Evolutionary conservation across 257 asterid genomes (phyloP).

Genomic region (Solanum tarijense): DNA sequence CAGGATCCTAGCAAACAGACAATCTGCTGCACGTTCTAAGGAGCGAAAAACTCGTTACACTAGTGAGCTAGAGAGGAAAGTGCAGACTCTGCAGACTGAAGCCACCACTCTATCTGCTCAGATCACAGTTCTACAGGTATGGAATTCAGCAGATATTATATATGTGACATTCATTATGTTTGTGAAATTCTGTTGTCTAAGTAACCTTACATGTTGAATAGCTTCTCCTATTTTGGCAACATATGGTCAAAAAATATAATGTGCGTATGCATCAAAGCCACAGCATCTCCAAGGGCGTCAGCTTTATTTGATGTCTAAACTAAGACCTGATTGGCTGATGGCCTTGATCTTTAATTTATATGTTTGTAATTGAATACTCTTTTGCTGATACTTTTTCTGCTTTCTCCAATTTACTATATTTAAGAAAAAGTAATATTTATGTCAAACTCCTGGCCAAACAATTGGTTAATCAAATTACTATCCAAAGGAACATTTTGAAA

Average conservation of each 20-base stretch:
- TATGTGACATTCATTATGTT: not conserved
- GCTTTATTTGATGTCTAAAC: not conserved
- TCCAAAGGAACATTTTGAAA: not conserved
- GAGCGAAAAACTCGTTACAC: slow-evolving; percentile 85
- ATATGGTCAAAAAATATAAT: not conserved
- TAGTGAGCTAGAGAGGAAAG: slow-evolving; percentile 84
- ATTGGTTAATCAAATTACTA: not conserved
- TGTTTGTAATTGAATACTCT: not conserved
- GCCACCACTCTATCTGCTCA: slow-evolving; percentile 91
- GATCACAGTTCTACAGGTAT: slow-evolving; percentile 79
- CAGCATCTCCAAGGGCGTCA: not conserved
- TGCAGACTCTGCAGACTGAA: slow-evolving; percentile 84
- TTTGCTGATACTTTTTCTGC: not conserved
- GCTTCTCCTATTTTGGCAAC: not conserved
- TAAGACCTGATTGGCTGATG: not conserved
- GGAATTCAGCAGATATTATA: not conserved
- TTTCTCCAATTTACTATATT: not conserved
- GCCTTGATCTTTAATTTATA: not conserved
- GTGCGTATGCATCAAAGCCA: not conserved
- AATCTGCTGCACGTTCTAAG: slow-evolving; percentile 93
- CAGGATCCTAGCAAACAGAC: slow-evolving; percentile 92
- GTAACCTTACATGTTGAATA: not conserved
- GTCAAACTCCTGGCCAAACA: not conserved
- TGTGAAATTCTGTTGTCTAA: not conserved
- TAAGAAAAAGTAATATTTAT: not conserved